These are phyloP conservation scores for Thoreauomyces humboldtii DNA, from an alignment of 192 early-diverging fungal genomes.

Conservation along the genomic window DNA sequence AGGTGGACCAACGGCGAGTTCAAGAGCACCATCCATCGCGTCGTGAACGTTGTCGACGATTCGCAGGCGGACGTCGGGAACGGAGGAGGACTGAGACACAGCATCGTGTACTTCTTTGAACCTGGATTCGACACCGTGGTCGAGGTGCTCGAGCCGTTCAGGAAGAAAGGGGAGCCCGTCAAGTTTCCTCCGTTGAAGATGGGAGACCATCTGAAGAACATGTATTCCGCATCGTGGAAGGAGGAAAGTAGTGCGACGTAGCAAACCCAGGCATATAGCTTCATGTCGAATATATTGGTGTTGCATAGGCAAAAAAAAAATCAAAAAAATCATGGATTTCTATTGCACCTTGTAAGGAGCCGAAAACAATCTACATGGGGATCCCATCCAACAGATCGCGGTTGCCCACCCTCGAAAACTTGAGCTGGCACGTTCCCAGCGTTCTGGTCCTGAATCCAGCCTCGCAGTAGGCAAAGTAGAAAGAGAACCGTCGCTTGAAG, in stretches of 20 bases:
- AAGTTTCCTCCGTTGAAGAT: too few species aligned
- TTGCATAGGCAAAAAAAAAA: too few species aligned
- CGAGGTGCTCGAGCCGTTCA: conserved; percentile 34
- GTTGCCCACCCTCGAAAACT: conserved; percentile 46
- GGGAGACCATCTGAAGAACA: conserved; percentile 3
- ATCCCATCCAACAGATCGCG: conserved; percentile 36
- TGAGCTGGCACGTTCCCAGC: conserved; percentile 59
- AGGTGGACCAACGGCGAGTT: conserved; percentile 54
- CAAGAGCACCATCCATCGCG: conserved; percentile 47
- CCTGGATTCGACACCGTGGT: conserved; percentile 50
- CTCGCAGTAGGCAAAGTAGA: conserved; percentile 80
- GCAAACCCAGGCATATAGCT: too few species aligned
- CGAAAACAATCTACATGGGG: conserved; percentile 35
- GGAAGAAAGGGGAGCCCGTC: neutral
- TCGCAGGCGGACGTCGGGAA: conserved; percentile 40
- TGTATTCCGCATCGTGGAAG: too few species aligned
- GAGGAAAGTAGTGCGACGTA: too few species aligned
- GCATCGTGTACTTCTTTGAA: conserved; percentile 42
- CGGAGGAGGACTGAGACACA: neutral
- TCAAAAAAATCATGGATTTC: too few species aligned
- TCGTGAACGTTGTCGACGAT: conserved; percentile 40
- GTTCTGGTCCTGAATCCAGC: conserved; percentile 70
- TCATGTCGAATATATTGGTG: too few species aligned
- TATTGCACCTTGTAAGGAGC: too few species aligned
- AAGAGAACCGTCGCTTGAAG: conserved; percentile 75